Percentiles rank a stretch among this genome's conserved stretches.
Evolutionary conservation across 192 early-diverging fungal genomes (phyloP).

Genomic region (Rhizophagus prolifer): DNA sequence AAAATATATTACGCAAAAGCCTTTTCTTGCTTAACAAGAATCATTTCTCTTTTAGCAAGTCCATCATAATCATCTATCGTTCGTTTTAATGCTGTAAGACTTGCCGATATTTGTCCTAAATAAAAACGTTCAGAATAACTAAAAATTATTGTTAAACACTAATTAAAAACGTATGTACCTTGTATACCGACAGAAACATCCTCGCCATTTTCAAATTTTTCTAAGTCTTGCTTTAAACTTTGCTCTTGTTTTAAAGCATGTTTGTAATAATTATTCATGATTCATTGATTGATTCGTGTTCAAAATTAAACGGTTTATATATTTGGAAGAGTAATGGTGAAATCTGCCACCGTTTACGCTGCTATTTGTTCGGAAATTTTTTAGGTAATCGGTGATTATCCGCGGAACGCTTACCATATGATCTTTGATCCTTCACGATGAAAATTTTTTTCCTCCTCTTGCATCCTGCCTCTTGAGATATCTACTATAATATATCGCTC

Average conservation of each 20-base stretch:
- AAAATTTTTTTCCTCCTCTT: not conserved
- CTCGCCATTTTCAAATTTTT: conserved; percentile 54
- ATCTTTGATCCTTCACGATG: no score
- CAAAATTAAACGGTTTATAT: no score
- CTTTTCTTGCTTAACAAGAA: conserved; percentile 53
- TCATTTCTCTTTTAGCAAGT: conserved; percentile 56
- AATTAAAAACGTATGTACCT: conserved; percentile 38
- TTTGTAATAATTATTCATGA: conserved; percentile 61
- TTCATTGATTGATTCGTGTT: no score
- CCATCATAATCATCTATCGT: conserved; percentile 60
- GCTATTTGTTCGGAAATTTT: no score
- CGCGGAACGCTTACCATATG: no score
- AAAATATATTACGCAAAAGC: conserved; percentile 47
- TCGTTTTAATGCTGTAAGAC: conserved; percentile 49
- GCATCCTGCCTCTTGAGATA: not conserved
- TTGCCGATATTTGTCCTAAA: conserved; percentile 55
- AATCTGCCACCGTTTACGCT: no score
- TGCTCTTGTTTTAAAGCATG: conserved; percentile 59
- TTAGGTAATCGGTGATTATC: no score
- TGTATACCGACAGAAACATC: conserved; percentile 58
- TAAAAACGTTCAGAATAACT: not conserved
- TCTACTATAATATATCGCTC: not conserved
- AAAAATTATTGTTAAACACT: no score
- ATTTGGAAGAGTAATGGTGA: no score
- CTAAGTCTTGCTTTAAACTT: conserved; percentile 48